phyloP scores from a whole-genome alignment of 305 asterid genomes.

The Fraxinus sp. region DNA sequence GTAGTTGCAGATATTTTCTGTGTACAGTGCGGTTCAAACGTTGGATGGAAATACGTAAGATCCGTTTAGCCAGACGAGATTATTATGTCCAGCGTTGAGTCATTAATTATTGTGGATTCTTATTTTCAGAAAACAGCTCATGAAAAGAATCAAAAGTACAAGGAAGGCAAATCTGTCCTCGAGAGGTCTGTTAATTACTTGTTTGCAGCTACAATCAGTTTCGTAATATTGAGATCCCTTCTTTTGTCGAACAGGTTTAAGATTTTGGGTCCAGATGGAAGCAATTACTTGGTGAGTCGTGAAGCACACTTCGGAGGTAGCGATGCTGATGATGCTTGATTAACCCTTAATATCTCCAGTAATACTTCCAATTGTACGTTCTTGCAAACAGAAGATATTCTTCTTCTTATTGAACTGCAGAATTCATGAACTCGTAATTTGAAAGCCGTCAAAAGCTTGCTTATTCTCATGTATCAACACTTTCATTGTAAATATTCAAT shows the following conservation, averaged over 20 bases:
- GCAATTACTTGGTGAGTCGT: constrained; percentile 60
- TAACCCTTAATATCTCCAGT: neutral
- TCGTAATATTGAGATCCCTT: constrained; percentile 11
- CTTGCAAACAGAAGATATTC: constrained; percentile 8
- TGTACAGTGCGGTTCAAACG: constrained; percentile 69
- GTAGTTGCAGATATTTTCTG: constrained; percentile 83
- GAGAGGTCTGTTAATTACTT: constrained; percentile 55
- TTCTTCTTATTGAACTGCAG: constrained; percentile 1
- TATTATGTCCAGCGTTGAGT: neutral
- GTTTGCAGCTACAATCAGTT: neutral
- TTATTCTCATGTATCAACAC: neutral
- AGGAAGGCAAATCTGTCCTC: constrained; percentile 88
- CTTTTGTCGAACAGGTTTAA: constrained; percentile 48
- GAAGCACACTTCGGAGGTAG: constrained; percentile 64
- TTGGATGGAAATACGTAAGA: constrained; percentile 93
- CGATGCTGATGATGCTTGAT: constrained; percentile 52
- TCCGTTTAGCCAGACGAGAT: neutral
- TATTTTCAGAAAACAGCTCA: constrained; percentile 63
- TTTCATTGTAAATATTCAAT: neutral
- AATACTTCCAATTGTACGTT: constrained; percentile 40
- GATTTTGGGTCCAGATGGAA: constrained; percentile 78
- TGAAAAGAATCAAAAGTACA: constrained; percentile 71
- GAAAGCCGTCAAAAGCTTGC: neutral
- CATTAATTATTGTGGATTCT: neutral
- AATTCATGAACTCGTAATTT: neutral